These are phyloP conservation scores for Pestalotiopsis sp. DNA, from an alignment of 2,329 filamentous ascomycete species.

Conservation along the genomic window DNA sequence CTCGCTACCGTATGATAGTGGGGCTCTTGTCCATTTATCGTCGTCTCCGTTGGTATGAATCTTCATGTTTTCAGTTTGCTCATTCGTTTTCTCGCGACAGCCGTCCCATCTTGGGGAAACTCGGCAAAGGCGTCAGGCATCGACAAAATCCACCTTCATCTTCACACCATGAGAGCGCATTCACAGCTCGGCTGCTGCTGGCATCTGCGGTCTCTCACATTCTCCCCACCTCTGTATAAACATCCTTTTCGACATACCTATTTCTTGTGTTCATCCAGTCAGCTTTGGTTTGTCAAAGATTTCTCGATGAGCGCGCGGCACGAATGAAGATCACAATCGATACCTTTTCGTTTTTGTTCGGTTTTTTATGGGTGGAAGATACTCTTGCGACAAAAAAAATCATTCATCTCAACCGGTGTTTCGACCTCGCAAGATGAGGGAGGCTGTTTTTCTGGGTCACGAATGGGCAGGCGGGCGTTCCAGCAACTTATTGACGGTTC, in stretches of 20 bases:
- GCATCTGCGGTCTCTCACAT: conserved; percentile 14
- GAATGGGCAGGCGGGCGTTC: conserved; percentile 42
- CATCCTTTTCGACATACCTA: conserved; percentile 49
- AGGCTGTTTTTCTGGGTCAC: conserved; percentile 39
- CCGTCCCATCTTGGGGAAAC: conserved; percentile 52
- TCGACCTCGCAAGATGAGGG: conserved; percentile 40
- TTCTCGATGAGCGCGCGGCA: conserved; percentile 39
- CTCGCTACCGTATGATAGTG: conserved; percentile 37
- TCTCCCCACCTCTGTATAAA: conserved; percentile 46
- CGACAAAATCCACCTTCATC: conserved; percentile 38
- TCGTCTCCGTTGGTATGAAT: conserved; percentile 36
- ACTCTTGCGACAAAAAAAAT: conserved; percentile 20
- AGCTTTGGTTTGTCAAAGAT: conserved; percentile 24
- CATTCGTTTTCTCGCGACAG: conserved; percentile 41
- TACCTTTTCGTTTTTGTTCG: conserved; percentile 43
- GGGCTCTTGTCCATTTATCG: conserved; percentile 34
- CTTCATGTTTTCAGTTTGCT: conserved; percentile 27
- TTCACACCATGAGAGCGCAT: conserved; percentile 26
- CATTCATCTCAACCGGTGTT: conserved; percentile 29
- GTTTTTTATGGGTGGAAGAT: conserved; percentile 29
- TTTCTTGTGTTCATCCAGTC: conserved; percentile 32
- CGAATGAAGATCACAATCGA: conserved; percentile 43
- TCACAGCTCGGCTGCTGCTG: conserved; percentile 31
- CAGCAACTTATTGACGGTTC: conserved; percentile 37
- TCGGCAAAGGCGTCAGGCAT: conserved; percentile 48